Evolutionary conservation across 371 early-diverging fungal species (phyloP), one percentile per base, ranked within the genome.

Genomic region (Apophysomyces trapeziformis): DNA sequence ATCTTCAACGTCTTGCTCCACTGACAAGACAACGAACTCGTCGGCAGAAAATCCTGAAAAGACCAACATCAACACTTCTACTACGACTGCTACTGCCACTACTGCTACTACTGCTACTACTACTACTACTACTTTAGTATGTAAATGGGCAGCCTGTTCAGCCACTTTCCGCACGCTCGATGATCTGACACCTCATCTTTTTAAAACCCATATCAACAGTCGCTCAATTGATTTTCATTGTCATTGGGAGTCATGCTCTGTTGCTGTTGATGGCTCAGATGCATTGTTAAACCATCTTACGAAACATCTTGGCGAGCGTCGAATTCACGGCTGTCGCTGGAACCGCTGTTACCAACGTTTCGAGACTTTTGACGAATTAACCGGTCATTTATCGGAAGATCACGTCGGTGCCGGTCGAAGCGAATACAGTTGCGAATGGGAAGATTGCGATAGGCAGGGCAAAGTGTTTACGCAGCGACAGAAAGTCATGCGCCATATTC

Each of bases 401-500:
- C 94, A 94, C 66, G 84, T 94, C 14, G 92, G 93, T 7, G 76
- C 83, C 1, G 90, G 91, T 37, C 82, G 85, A 65, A 83, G 86
- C 60, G 80, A 83, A 71, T 95, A 95, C 70, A 78, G 84, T n/a
- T 96, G 96, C 69, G 71, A 78, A 56, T 96, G 96, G 96, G 68
- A 79, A 11, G 77, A 75, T 18, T 96, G 96, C 68, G 83, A 86
- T 13, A 75, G 93, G 9, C 68, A 76, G 62, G 92, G 93, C 0
- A 84, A 85, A 43, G 84, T 83, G 1, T 92, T 94, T 68, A 79
- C 76, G 0, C 93, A 93, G 69, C 78, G 92, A 32, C 93, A 93
- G 69, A 94, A 94, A 69, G 86, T 92, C 36, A 90, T 95, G 86
- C 77, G 95, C 38, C 95, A 95, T 68, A 87, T 95, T 26, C 93